Conservation (phyloP, 257 asterid species). For the Solanum appendiculatum region DNA sequence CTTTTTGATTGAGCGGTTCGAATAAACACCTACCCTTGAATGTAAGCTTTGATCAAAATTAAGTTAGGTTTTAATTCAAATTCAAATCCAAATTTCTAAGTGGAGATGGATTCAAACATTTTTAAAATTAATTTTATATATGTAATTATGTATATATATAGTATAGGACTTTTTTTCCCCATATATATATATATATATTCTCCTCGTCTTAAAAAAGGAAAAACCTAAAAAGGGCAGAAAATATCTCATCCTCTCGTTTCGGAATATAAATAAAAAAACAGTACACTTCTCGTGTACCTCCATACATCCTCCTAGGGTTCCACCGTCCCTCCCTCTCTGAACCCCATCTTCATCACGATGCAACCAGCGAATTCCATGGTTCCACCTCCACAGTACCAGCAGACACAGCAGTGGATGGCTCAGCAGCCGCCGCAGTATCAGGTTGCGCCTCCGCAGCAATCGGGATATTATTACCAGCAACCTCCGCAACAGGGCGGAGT, state of each 20-base stretch:
- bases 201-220: background rate
- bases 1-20: too few relatives aligned
- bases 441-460: constrained; percentile 12
- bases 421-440: constrained; percentile 25
- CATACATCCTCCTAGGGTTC: constrained; percentile 3
- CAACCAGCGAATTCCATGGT: constrained; percentile 61
- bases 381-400: constrained; percentile 29
- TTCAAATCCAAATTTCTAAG: background rate
- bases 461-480: constrained; percentile 21
- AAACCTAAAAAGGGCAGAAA: background rate
- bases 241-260: background rate
- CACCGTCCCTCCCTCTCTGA: background rate
- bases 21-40: fast-evolving
- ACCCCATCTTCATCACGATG: background rate
- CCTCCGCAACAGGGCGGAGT: constrained; percentile 15
- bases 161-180: background rate
- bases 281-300: background rate
- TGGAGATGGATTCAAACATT: background rate
- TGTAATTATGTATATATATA: too few relatives aligned
- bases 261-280: background rate
- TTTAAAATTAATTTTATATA: too few relatives aligned
- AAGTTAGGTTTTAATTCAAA: background rate
- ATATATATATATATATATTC: too few relatives aligned
- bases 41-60: background rate
- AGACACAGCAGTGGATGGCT: constrained; percentile 15